These are phyloP conservation scores for Camellia granthamiana DNA, from an alignment of 148 eudicot genomes.

Conservation along the genomic window DNA sequence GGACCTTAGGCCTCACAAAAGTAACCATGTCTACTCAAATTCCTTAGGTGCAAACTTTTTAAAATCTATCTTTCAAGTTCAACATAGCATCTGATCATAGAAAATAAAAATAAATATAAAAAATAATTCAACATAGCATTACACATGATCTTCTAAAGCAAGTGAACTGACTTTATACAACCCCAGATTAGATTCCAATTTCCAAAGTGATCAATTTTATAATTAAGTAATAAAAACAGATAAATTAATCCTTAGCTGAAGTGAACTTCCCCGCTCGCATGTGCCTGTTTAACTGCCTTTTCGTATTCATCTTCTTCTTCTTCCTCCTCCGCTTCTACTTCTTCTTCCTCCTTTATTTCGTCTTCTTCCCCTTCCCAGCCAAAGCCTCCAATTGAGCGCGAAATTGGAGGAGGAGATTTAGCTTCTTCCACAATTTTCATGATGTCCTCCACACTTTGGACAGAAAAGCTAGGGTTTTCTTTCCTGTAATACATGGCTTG, in stretches of 20 bases:
- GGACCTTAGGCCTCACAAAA: too few species aligned
- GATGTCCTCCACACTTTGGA: slow-evolving; percentile 68
- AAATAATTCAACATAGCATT: too few species aligned
- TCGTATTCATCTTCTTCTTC: slow-evolving; percentile 78
- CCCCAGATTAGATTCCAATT: background rate
- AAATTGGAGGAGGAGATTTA: slow-evolving; percentile 45
- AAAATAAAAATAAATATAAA: too few species aligned
- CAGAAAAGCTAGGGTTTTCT: slow-evolving; percentile 66
- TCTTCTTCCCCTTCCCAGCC: slow-evolving; percentile 75
- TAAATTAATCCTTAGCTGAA: slow-evolving; percentile 22
- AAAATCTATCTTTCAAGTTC: too few species aligned
- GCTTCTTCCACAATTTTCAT: slow-evolving; percentile 83
- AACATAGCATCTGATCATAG: too few species aligned
- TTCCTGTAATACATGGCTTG: slow-evolving; percentile 63
- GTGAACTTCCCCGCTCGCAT: slow-evolving; percentile 62
- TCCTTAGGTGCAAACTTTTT: too few species aligned
- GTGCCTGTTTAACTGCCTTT: slow-evolving; percentile 70
- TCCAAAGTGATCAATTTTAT: background rate
- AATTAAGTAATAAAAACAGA: background rate
- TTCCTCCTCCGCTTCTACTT: slow-evolving; percentile 38
- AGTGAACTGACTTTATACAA: slow-evolving; percentile 17
- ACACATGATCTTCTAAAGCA: background rate
- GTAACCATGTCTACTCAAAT: too few species aligned
- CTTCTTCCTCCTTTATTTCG: slow-evolving; percentile 41
- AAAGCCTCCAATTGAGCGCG: slow-evolving; percentile 52